These are phyloP conservation scores for Phytophthora syringae DNA, from an alignment of 352 stramenopile genomes.

Conservation along the genomic window DNA sequence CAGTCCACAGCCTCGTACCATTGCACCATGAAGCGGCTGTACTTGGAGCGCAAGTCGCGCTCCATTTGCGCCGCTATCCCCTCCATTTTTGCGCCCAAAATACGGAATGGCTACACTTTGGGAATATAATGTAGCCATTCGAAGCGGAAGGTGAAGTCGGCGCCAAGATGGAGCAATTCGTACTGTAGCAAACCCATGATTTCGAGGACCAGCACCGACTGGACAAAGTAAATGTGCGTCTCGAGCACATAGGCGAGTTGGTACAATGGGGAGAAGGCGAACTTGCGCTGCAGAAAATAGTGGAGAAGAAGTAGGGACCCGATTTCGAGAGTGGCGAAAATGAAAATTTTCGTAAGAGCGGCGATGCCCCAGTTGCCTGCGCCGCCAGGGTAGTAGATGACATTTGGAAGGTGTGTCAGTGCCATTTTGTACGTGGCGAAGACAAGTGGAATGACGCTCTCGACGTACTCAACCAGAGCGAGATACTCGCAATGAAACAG, in stretches of 20 bases:
- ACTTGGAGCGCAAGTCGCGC: conserved; percentile 74
- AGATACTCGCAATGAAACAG: conserved; percentile 48
- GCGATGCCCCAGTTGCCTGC: conserved; percentile 9
- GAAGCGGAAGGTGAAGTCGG: conserved; percentile 12
- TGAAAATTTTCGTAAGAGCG: conserved; percentile 4
- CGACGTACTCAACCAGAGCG: conserved; percentile 45
- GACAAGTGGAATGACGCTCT: conserved; percentile 43
- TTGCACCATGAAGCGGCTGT: conserved; percentile 74
- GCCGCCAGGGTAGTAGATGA: conserved; percentile 35
- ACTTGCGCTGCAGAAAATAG: conserved; percentile 31
- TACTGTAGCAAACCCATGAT: conserved; percentile 11
- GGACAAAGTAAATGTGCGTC: conserved; percentile 20
- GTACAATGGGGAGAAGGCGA: conserved; percentile 36
- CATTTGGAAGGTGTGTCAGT: conserved; percentile 42
- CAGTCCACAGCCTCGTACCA: conserved; percentile 89
- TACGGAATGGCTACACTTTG: conserved; percentile 6
- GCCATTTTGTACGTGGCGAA: conserved; percentile 42
- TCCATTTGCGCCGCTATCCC: conserved; percentile 63
- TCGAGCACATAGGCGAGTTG: conserved; percentile 51
- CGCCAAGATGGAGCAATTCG: conserved; percentile 14
- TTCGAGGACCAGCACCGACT: conserved; percentile 6
- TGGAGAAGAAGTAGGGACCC: conserved; percentile 33
- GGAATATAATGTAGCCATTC: neutral
- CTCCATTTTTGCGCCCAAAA: conserved; percentile 67
- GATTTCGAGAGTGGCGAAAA: conserved; percentile 43